Evolutionary conservation across 495 filamentous ascomycete genomes (phyloP).

Genomic region (Talaromyces borbonicus): DNA sequence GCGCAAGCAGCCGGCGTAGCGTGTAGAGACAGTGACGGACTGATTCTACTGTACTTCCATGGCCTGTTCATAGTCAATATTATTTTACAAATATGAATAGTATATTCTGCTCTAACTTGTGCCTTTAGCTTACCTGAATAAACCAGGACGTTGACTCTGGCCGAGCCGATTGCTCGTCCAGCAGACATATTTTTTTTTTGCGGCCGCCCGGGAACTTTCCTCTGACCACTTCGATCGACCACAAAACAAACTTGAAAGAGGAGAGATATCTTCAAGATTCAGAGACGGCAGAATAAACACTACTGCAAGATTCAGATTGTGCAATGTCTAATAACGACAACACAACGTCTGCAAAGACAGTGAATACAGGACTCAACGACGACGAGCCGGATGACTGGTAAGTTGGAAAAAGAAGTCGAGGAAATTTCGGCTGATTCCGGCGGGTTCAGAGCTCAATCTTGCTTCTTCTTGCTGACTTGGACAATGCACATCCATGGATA

Average conservation of each 20-base stretch:
- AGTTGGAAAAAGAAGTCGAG: slow-evolving; percentile 12
- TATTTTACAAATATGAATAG: too few relatives aligned
- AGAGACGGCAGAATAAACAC: too few relatives aligned
- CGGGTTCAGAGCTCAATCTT: too few relatives aligned
- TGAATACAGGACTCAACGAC: slow-evolving; percentile 44
- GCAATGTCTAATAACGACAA: slow-evolving; percentile 33
- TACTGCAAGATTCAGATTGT: slow-evolving; percentile 6
- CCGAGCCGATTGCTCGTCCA: slow-evolving; percentile 1
- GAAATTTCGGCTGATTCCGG: too few relatives aligned
- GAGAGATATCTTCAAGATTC: too few relatives aligned
- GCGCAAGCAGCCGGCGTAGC: slow-evolving; percentile 79
- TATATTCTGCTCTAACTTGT: too few relatives aligned
- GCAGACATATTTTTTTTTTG: background rate
- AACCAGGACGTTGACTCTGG: slow-evolving; percentile 67
- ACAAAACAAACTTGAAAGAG: background rate
- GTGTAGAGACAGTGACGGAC: slow-evolving; percentile 84
- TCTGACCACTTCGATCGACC: background rate
- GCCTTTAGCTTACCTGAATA: too few relatives aligned
- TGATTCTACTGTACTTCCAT: slow-evolving; percentile 76
- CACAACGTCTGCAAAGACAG: slow-evolving; percentile 23
- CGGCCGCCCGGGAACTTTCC: background rate
- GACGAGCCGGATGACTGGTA: slow-evolving; percentile 97
- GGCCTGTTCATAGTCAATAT: slow-evolving; percentile 41
- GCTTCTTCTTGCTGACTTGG: too few relatives aligned
- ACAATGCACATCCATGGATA: too few relatives aligned